Percentiles rank a stretch among this genome's conserved stretches.
Evolutionary conservation across 139 green algal species (phyloP).

Genomic region (Spirogloea muscicola): DNA sequence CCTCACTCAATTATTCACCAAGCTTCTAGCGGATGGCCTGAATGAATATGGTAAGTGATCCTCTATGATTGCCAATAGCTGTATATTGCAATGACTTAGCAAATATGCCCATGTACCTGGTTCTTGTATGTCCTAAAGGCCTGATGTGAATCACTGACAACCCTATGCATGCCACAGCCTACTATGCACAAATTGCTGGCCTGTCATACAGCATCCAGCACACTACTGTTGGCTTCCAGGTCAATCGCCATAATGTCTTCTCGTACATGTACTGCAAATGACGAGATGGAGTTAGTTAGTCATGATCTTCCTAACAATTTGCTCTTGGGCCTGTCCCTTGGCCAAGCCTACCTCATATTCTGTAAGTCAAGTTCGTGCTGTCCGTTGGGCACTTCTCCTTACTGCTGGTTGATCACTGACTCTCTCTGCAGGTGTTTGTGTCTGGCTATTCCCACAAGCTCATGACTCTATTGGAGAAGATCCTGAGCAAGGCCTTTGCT

Average conservation of each 20-base stretch:
- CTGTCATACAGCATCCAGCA: conserved; percentile 56
- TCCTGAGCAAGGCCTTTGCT: conserved; percentile 58
- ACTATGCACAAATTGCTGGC: conserved; percentile 80
- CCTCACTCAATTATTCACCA: conserved; percentile 65
- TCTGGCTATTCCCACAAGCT: conserved; percentile 85
- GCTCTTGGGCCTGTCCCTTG: not conserved
- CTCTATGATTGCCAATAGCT: not conserved
- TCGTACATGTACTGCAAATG: not conserved
- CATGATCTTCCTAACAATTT: not conserved
- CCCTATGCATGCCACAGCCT: conserved; percentile 51
- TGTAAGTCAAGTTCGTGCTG: not conserved
- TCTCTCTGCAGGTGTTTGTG: conserved; percentile 40
- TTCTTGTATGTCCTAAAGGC: not conserved
- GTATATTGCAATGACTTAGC: not conserved
- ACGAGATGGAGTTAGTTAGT: not conserved
- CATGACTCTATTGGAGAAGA: conserved; percentile 56
- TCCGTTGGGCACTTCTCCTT: not conserved
- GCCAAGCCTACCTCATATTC: not conserved
- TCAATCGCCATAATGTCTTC: no score
- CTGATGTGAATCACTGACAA: conserved; percentile 6
- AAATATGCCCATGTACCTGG: not conserved
- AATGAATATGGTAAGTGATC: conserved; percentile 57
- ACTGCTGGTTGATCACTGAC: no score
- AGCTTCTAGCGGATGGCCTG: conserved; percentile 75
- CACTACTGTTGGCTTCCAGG: conserved; percentile 45